Conservation (phyloP, 768 basidiomycete genomes). For the Galerina marginata region DNA sequence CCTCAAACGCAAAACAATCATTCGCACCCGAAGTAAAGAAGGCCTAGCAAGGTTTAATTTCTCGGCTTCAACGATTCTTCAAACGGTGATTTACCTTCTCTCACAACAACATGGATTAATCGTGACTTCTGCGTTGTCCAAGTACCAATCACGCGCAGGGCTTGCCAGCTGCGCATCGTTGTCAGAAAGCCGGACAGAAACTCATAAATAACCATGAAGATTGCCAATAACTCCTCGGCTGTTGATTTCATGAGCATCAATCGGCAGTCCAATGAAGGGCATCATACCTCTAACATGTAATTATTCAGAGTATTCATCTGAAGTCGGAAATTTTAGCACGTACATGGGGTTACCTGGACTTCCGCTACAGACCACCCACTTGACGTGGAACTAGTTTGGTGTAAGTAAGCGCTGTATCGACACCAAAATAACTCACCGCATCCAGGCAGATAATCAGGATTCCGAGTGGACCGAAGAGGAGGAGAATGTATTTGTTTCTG, state of each 20-base stretch:
- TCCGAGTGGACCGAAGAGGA: not conserved
- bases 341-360: not conserved
- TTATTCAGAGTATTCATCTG: not conserved
- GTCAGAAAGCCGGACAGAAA: not conserved
- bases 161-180: not conserved
- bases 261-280: not conserved
- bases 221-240: not conserved
- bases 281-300: no score
- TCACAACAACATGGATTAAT: not conserved
- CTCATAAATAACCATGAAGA: conserved; percentile 3
- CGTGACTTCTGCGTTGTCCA: not conserved
- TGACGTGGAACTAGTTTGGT: conserved; percentile 1
- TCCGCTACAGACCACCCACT: not conserved
- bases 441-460: not conserved
- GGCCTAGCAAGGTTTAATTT: not conserved
- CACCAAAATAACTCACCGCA: not conserved
- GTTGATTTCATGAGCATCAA: not conserved
- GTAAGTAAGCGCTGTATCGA: not conserved
- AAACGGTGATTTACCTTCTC: not conserved
- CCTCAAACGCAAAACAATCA: not conserved
- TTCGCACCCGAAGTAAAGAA: not conserved
- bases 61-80: no score
- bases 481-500: not conserved
- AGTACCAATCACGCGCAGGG: not conserved
- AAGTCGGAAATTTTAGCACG: not conserved